Evolutionary conservation across 768 basidiomycete genomes (phyloP).

Genomic region (Chiua virens): DNA sequence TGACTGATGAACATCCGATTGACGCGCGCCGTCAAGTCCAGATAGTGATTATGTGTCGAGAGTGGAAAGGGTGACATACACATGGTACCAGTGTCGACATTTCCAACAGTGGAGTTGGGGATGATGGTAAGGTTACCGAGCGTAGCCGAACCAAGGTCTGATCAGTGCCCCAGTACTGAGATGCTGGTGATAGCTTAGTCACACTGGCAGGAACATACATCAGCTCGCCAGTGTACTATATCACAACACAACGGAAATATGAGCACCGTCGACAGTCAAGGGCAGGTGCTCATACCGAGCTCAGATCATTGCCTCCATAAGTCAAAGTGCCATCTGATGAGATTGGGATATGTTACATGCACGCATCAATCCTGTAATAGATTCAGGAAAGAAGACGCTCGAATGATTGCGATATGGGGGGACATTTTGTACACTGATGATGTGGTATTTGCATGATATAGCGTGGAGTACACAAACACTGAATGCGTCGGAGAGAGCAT

Average conservation of each 20-base stretch:
- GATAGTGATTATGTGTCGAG: too few relatives aligned
- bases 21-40: too few relatives aligned
- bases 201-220: not conserved
- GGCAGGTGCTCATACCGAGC: not conserved
- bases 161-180: not conserved
- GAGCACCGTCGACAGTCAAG: not conserved
- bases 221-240: not conserved
- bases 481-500: too few relatives aligned
- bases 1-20: too few relatives aligned
- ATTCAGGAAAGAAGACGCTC: too few relatives aligned
- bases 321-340: not conserved
- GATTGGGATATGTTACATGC: too few relatives aligned
- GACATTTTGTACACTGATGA: too few relatives aligned
- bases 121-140: not conserved
- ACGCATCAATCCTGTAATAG: too few relatives aligned
- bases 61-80: too few relatives aligned
- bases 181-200: not conserved
- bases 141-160: not conserved
- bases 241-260: not conserved
- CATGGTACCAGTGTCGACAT: not conserved
- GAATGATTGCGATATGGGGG: too few relatives aligned
- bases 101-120: not conserved
- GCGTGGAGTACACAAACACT: too few relatives aligned
- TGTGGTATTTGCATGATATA: too few relatives aligned
- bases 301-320: not conserved